These are phyloP conservation scores for Onygenales sp. DNA, from an alignment of 2,329 filamentous ascomycete species.

Conservation along the genomic window DNA sequence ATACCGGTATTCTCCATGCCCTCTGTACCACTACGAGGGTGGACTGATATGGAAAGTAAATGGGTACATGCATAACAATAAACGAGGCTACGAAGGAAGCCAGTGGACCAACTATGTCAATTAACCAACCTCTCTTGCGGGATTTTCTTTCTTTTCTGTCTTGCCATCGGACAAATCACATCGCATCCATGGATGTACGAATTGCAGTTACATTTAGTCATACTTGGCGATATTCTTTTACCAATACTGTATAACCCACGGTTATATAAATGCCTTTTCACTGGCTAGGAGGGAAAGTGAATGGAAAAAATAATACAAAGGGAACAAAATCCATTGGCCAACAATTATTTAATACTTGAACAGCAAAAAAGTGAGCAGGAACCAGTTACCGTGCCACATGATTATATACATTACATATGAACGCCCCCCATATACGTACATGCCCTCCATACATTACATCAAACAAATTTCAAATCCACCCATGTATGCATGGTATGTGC, in stretches of 20 bases:
- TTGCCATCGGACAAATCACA: too few species aligned
- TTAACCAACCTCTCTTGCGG: not conserved
- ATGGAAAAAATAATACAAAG: too few species aligned
- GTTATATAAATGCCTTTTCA: too few species aligned
- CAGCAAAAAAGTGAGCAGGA: too few species aligned
- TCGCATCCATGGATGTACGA: too few species aligned
- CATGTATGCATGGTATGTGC: not conserved
- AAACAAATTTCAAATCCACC: not conserved
- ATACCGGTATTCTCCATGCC: not conserved
- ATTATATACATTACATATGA: not conserved
- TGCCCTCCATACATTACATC: not conserved
- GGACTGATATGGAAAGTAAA: not conserved
- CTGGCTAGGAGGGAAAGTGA: too few species aligned
- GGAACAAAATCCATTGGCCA: too few species aligned
- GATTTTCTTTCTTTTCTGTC: not conserved
- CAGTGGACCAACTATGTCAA: too few species aligned
- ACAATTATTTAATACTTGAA: too few species aligned
- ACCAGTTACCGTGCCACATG: not conserved
- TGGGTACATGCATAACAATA: not conserved
- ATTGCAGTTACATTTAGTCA: too few species aligned
- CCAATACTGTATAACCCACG: too few species aligned
- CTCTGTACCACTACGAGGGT: not conserved
- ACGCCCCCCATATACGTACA: not conserved
- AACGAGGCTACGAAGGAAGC: not conserved
- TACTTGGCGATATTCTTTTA: too few species aligned